Base-by-base conservation (phyloP, 306 rosid species). In the Trichosanthes truncata region DNA sequence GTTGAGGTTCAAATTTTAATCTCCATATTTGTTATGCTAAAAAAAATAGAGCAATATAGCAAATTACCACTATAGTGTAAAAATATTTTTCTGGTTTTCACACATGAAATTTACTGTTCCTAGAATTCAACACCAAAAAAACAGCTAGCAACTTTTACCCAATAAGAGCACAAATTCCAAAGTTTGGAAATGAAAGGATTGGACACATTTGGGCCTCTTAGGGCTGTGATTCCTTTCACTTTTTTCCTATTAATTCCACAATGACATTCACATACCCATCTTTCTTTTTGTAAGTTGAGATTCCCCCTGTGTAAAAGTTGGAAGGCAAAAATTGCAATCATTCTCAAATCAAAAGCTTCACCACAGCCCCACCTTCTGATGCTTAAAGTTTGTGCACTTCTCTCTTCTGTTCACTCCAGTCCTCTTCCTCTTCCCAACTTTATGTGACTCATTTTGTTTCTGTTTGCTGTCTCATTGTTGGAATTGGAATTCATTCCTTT, bases 401-500 rank as follows among this genome's bases (percentile, higher is more conserved):
- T n/a, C 65, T 65, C 20, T 40, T 67, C 29, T 20, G 1, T 18
- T 18, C 26, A 12, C 10, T 29, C 38, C n/a, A 0, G 2, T 13
- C 38, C n/a, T 29, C 36, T 60, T n/a, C 61, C 69, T 31, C 11
- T 29, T 33, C 48, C 9, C 48, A 36, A 36, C 74, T 40, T 67
- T 20, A 67, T 38, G 74, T 67, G 51, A 67, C 74, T 38, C 51
- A n/a, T 67, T 67, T 67, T 67, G 74, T 67, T 67, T 67, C 51
- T 67, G 74, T 67, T 38, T 36, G 51, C 74, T 38, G 51, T 67
- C 31, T 38, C 29, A 7, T 67, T 33, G 4, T 4, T 33, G 40
- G 5, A 65, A 0, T 65, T 65, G 23, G 10, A 18, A 33, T 63
- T 33, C 8, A 2, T 17, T 17, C 3, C 2, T 13, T 29, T 23